A percentile compares a stretch with the other conserved stretches of the same genome.
Conservation (phyloP, 2,329 filamentous ascomycete species). For the Colletotrichum tofieldiae region DNA sequence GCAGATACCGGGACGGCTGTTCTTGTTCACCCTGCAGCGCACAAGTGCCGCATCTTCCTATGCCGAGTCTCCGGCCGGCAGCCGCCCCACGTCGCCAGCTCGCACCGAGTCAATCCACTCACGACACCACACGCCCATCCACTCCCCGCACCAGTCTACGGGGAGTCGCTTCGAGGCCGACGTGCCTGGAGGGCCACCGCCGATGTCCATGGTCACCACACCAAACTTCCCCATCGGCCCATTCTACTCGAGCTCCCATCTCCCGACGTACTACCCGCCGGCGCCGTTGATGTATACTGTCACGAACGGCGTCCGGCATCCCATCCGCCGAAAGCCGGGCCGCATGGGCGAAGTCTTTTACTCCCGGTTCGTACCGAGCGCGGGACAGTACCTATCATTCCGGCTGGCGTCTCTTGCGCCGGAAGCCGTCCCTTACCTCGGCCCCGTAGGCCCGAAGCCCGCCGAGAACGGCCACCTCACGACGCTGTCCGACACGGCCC, state of each 20-base stretch:
- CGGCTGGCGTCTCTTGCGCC: conserved; percentile 82
- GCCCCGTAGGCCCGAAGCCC: conserved; percentile 65
- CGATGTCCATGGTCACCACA: conserved; percentile 51
- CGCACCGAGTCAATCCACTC: conserved; percentile 51
- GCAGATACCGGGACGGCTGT: conserved; percentile 90
- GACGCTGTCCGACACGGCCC: conserved; percentile 65
- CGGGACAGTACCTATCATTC: conserved; percentile 90
- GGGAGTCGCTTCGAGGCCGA: conserved; percentile 50
- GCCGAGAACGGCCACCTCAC: conserved; percentile 59
- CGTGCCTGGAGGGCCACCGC: conserved; percentile 56
- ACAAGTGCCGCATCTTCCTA: conserved; percentile 56
- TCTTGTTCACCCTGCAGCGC: conserved; percentile 87
- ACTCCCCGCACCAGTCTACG: conserved; percentile 50
- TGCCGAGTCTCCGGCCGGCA: conserved; percentile 67
- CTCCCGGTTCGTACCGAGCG: conserved; percentile 85
- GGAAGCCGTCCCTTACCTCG: conserved; percentile 75
- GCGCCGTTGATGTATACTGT: conserved; percentile 85
- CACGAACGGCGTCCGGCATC: conserved; percentile 86
- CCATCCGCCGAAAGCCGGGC: conserved; percentile 88
- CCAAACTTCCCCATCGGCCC: conserved; percentile 71
- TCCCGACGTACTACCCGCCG: conserved; percentile 93
- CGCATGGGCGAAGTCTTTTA: conserved; percentile 95
- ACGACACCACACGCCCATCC: conserved; percentile 44
- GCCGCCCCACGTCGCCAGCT: conserved; percentile 69
- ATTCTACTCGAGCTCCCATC: conserved; percentile 85